Evolutionary conservation across 805 yeast genomes (phyloP).

Genomic region (Saccharomycopsis oosterbeekiorum): DNA sequence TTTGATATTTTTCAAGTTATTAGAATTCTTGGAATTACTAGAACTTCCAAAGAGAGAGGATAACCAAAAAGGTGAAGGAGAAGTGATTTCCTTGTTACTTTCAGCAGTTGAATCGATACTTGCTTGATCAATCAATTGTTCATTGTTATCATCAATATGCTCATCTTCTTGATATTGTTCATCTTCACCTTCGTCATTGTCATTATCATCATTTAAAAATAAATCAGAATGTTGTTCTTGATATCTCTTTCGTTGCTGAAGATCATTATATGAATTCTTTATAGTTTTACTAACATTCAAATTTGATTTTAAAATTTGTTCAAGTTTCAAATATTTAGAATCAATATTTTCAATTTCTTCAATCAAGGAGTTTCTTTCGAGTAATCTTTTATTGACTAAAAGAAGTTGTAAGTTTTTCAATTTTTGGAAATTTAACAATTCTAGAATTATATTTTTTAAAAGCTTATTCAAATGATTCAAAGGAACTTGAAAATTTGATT

Average conservation of each 20-base stretch:
- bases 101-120: neutral
- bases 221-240: conserved; percentile 21
- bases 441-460: conserved; percentile 26
- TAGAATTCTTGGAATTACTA: neutral
- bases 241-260: conserved; percentile 22
- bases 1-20: conserved; percentile 3
- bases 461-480: conserved; percentile 28
- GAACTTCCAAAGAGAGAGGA: conserved; percentile 3
- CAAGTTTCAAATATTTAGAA: conserved; percentile 24
- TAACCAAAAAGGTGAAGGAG: neutral
- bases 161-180: conserved; percentile 25
- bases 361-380: conserved; percentile 26
- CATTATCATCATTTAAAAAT: neutral
- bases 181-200: conserved; percentile 1
- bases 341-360: conserved; percentile 28
- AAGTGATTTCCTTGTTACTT: neutral
- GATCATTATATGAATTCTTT: conserved; percentile 22
- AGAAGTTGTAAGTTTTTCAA: conserved; percentile 43
- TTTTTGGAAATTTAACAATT: conserved; percentile 49
- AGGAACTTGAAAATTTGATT: conserved; percentile 31
- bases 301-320: conserved; percentile 28
- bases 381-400: conserved; percentile 32
- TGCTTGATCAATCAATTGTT: neutral
- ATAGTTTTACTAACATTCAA: conserved; percentile 30
- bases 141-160: conserved; percentile 16